phyloP scores from a whole-genome alignment of 108 stramenopile genomes.

The Conticribra guillardii region DNA sequence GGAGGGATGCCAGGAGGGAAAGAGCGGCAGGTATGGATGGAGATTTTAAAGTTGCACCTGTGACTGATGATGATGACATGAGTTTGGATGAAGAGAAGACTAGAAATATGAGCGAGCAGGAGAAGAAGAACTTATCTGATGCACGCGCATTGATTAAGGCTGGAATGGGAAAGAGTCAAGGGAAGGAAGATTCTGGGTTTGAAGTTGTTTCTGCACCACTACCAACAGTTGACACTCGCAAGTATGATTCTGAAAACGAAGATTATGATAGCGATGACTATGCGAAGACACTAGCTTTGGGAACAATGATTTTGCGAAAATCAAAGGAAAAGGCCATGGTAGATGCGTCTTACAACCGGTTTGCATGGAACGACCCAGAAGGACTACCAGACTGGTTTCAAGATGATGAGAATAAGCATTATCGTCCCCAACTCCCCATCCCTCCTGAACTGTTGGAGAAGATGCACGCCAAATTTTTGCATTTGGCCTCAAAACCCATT shows the following conservation, averaged over 20 bases:
- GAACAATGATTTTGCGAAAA: slow-evolving; percentile 96
- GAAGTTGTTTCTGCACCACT: slow-evolving; percentile 76
- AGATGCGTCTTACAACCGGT: slow-evolving; percentile 99
- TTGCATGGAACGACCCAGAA: slow-evolving; percentile 96
- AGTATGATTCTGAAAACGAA: slow-evolving; percentile 94
- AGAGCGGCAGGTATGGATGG: slow-evolving; percentile 69
- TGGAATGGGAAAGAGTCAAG: slow-evolving; percentile 67
- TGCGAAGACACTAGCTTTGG: slow-evolving; percentile 91
- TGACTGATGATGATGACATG: slow-evolving; percentile 56
- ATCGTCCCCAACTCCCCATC: slow-evolving; percentile 97
- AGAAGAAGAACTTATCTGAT: slow-evolving; percentile 73
- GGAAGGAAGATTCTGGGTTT: slow-evolving; percentile 51
- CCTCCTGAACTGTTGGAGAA: slow-evolving; percentile 92
- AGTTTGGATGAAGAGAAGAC: slow-evolving; percentile 45
- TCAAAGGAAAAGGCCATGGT: slow-evolving; percentile 94
- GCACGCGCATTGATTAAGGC: slow-evolving; percentile 89
- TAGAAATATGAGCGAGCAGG: slow-evolving; percentile 63
- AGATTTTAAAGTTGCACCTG: slow-evolving; percentile 80
- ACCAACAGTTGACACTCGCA: slow-evolving; percentile 80
- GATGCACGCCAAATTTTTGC: slow-evolving; percentile 92
- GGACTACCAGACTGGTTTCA: slow-evolving; percentile 98
- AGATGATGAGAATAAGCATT: slow-evolving; percentile 95
- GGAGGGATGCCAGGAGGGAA: slow-evolving; percentile 76
- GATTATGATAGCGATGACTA: slow-evolving; percentile 98
- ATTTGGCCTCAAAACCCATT: slow-evolving; percentile 91